Conservation (phyloP, 805 yeast genomes). For the Metschnikowia proteae region DNA sequence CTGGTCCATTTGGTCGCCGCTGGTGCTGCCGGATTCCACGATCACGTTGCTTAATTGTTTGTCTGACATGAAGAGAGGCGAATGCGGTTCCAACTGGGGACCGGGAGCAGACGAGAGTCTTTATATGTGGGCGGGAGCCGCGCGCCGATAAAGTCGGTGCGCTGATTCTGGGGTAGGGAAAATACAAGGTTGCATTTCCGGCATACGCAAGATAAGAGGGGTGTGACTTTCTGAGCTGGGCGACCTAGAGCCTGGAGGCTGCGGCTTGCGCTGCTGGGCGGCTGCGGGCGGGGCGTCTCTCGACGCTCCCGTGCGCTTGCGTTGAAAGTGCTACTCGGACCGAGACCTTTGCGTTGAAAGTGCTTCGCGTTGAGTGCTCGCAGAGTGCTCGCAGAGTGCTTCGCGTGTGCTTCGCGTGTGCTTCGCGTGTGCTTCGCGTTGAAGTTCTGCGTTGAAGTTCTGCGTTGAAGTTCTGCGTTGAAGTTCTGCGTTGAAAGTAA, state of each 20-base stretch:
- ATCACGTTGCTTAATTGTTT: conserved; percentile 5
- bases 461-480: too few relatives aligned
- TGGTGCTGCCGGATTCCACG: conserved; percentile 8
- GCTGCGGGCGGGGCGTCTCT: not conserved
- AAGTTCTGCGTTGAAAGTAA: too few relatives aligned
- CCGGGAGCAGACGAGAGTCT: not conserved
- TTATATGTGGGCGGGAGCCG: not conserved
- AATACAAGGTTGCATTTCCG: conserved; percentile 8
- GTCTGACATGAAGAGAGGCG: conserved; percentile 5
- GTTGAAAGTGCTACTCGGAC: not conserved
- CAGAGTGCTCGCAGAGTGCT: too few relatives aligned
- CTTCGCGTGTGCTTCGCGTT: too few relatives aligned
- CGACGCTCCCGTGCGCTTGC: not conserved
- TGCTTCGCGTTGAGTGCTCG: too few relatives aligned
- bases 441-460: too few relatives aligned
- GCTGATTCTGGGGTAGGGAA: conserved; percentile 3
- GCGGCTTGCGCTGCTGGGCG: not conserved
- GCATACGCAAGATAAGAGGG: not conserved
- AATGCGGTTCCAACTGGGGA: not conserved
- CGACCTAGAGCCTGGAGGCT: too few relatives aligned
- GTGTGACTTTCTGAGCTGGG: not conserved
- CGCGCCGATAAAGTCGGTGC: not conserved
- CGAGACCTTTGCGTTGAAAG: not conserved
- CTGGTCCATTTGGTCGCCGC: not conserved
- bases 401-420: too few relatives aligned